Percentiles rank a stretch among this genome's conserved stretches.
Evolutionary conservation across 805 yeast species (phyloP).

Genomic region (Debaryomyces hansenii): DNA sequence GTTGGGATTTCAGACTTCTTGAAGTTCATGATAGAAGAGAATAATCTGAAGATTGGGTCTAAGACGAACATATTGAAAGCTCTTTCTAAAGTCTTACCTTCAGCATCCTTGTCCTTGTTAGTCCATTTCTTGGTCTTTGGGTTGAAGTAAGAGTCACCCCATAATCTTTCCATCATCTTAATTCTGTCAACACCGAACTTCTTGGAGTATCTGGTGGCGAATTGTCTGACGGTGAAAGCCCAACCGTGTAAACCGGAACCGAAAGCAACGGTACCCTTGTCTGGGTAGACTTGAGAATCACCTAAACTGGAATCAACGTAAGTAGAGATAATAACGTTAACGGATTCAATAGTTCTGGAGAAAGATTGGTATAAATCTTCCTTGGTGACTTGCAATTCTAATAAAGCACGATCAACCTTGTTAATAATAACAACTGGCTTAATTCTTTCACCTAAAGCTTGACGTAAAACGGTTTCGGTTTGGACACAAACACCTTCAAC

Average conservation of each 20-base stretch:
- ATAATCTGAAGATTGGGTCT: conserved; percentile 98
- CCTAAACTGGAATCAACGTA: conserved; percentile 89
- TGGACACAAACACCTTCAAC: conserved; percentile 99
- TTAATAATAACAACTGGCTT: conserved; percentile 98
- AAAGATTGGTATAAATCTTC: conserved; percentile 98
- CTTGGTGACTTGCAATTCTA: conserved; percentile 98
- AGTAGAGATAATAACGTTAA: conserved; percentile 96
- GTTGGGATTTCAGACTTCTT: conserved; percentile 95
- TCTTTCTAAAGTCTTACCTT: conserved; percentile 94
- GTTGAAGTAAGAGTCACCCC: conserved; percentile 99
- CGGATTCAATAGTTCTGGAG: conserved; percentile 98
- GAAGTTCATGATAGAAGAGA: conserved; percentile 97
- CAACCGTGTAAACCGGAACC: conserved; percentile 99
- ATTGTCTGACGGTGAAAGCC: conserved; percentile 99
- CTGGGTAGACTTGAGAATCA: conserved; percentile 98
- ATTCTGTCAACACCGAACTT: conserved; percentile 98
- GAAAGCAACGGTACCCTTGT: conserved; percentile 97
- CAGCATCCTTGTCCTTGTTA: conserved; percentile 92
- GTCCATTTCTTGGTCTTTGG: conserved; percentile 99
- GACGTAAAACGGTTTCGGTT: conserved; percentile 99
- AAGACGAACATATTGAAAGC: conserved; percentile 99
- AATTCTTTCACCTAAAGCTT: conserved; percentile 98
- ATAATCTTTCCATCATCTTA: conserved; percentile 98
- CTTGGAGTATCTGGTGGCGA: conserved; percentile 96
- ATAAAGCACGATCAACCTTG: conserved; percentile 99